Percentiles rank a stretch among this genome's conserved stretches.
These are phyloP conservation scores for Exophiala sp. DNA, from an alignment of 2,329 filamentous ascomycete genomes.

Conservation along the genomic window DNA sequence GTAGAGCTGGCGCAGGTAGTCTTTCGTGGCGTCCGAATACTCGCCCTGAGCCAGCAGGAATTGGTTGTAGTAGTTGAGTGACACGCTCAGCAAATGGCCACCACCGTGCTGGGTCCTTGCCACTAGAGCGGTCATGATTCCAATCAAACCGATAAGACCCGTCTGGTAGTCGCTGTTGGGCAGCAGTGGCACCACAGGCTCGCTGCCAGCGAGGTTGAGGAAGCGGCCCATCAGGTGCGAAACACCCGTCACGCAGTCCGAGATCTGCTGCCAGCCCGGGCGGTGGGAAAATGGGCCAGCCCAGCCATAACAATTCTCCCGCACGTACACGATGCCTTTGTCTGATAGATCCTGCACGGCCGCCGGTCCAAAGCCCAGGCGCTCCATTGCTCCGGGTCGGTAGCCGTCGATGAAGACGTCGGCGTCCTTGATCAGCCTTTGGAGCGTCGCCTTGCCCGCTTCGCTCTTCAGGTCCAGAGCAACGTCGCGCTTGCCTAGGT, in stretches of 20 bases:
- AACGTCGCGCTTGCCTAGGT: slow-evolving; percentile 63
- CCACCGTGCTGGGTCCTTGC: slow-evolving; percentile 54
- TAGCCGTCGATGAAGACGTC: slow-evolving; percentile 54
- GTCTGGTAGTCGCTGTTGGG: slow-evolving; percentile 61
- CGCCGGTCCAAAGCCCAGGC: slow-evolving; percentile 54
- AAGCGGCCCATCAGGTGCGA: slow-evolving; percentile 36
- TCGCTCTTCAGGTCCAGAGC: slow-evolving; percentile 49
- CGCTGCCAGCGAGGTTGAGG: slow-evolving; percentile 31
- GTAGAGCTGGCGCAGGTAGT: no score
- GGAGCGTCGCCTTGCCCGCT: slow-evolving; percentile 38
- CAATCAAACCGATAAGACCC: slow-evolving; percentile 64
- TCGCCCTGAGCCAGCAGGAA: not conserved
- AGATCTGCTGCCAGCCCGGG: slow-evolving; percentile 50
- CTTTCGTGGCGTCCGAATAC: no score
- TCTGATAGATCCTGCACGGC: slow-evolving; percentile 40
- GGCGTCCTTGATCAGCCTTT: slow-evolving; percentile 42
- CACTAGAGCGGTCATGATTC: slow-evolving; percentile 59
- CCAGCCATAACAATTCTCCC: slow-evolving; percentile 49
- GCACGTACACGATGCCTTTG: slow-evolving; percentile 45
- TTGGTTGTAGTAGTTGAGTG: slow-evolving; percentile 33
- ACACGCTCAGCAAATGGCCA: slow-evolving; percentile 23
- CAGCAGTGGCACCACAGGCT: slow-evolving; percentile 43
- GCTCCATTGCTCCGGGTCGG: slow-evolving; percentile 46
- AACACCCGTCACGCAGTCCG: slow-evolving; percentile 40
- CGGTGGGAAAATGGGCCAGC: slow-evolving; percentile 43